These are phyloP conservation scores for Colletotrichum chlorophyti DNA, from an alignment of 2,329 filamentous ascomycete species.

Conservation along the genomic window DNA sequence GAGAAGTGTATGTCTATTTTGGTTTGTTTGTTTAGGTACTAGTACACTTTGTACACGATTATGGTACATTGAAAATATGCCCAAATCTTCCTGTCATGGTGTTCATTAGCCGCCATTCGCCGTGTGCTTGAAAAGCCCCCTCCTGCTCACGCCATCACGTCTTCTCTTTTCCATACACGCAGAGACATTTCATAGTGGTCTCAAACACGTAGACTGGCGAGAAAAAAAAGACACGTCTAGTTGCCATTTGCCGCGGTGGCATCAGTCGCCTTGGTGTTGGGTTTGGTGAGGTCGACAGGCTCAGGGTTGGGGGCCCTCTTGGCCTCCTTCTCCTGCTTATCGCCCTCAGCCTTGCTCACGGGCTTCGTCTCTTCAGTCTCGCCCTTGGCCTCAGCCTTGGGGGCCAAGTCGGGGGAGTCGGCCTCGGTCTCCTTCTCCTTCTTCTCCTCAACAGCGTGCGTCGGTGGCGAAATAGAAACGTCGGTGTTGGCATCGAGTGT, in stretches of 20 bases:
- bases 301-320: slow-evolving; percentile 18
- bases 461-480: slow-evolving; percentile 1
- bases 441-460: slow-evolving; percentile 12
- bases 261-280: slow-evolving; percentile 37
- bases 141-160: neutral
- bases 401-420: neutral
- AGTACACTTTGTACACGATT: slow-evolving; percentile 29
- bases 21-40: slow-evolving; percentile 4
- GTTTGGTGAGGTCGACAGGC: slow-evolving; percentile 21
- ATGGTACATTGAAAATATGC: slow-evolving; percentile 26
- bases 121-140: neutral
- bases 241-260: slow-evolving; percentile 41
- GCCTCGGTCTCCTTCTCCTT: slow-evolving; percentile 9
- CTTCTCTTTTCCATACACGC: neutral
- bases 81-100: slow-evolving; percentile 21
- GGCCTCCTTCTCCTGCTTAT: slow-evolving; percentile 23
- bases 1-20: slow-evolving; percentile 28
- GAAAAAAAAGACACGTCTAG: neutral
- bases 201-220: too few species aligned
- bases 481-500: slow-evolving; percentile 34
- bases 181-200: neutral
- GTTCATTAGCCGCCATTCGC: slow-evolving; percentile 19
- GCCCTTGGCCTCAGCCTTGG: neutral
- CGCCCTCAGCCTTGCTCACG: too few species aligned
- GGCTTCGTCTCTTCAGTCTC: slow-evolving; percentile 19